Conservation (phyloP, 2,329 filamentous ascomycete species). For the Penicillium digitatum region DNA sequence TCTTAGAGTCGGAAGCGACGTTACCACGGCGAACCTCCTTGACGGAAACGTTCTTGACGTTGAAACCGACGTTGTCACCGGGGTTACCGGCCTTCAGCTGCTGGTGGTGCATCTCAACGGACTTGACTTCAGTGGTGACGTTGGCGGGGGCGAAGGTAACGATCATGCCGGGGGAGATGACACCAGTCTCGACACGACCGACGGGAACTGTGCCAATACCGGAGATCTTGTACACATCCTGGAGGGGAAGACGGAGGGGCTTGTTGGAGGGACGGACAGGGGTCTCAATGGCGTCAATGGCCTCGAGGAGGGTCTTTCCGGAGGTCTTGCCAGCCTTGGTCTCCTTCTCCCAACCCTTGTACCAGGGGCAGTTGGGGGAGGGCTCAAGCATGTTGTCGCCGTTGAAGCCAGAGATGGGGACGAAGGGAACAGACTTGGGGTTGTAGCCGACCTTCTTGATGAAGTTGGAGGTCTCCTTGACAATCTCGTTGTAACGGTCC, state of each 20-base stretch:
- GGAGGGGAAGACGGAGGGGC: constrained; percentile 99
- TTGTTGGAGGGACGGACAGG: constrained; percentile 95
- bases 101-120: constrained; percentile 99
- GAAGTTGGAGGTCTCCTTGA: constrained; percentile 99
- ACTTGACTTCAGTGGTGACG: constrained; percentile 99
- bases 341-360: constrained; percentile 99
- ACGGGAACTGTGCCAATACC: constrained; percentile 99
- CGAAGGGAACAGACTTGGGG: constrained; percentile 97
- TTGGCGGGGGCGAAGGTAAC: constrained; percentile 97
- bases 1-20: constrained; percentile 99
- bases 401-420: constrained; percentile 99
- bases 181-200: constrained; percentile 99
- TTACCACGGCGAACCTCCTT: constrained; percentile 99
- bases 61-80: constrained; percentile 99
- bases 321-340: constrained; percentile 77
- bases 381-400: constrained; percentile 98
- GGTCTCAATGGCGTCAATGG: constrained; percentile 92
- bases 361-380: constrained; percentile 97
- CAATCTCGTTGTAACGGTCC: constrained; percentile 95
- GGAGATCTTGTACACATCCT: constrained; percentile 99
- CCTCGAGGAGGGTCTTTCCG: constrained; percentile 98
- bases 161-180: constrained; percentile 77
- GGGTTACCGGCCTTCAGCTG: constrained; percentile 91
- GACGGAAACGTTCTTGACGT: constrained; percentile 99
- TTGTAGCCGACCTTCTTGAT: constrained; percentile 99